phyloP scores from a whole-genome alignment of 169 alveolate species.

The Cryptosporidium muris region DNA sequence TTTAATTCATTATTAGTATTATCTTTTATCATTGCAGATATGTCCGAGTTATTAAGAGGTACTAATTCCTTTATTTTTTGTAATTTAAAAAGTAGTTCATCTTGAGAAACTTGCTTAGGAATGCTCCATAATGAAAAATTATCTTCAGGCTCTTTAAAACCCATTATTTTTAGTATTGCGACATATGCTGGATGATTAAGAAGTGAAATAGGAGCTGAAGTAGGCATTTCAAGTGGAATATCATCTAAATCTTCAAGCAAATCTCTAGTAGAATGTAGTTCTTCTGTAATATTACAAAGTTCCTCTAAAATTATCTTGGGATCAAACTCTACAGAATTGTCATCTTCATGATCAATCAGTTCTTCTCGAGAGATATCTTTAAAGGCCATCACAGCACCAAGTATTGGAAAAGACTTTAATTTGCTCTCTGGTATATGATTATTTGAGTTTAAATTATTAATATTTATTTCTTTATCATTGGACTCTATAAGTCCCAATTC shows the following conservation, averaged over 20 bases:
- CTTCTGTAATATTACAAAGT: slow-evolving; percentile 15
- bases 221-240: slow-evolving; percentile 53
- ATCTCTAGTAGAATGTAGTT: slow-evolving; percentile 32
- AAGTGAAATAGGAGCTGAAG: slow-evolving; percentile 18
- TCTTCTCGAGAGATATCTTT: too few relatives aligned
- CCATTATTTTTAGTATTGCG: slow-evolving; percentile 11
- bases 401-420: too few relatives aligned
- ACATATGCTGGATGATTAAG: slow-evolving; percentile 14
- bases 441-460: not conserved
- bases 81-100: not conserved
- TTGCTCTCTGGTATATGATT: too few relatives aligned
- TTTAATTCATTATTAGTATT: not conserved
- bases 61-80: slow-evolving; percentile 2
- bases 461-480: not conserved
- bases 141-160: slow-evolving; percentile 17
- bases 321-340: slow-evolving; percentile 2
- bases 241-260: slow-evolving; percentile 35
- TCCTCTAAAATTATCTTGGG: slow-evolving; percentile 17
- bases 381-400: too few relatives aligned
- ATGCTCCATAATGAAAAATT: slow-evolving; percentile 27
- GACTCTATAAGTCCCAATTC: slow-evolving; percentile 16
- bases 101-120: slow-evolving; percentile 39
- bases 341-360: not conserved
- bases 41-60: slow-evolving; percentile 9
- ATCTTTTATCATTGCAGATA: not conserved